phyloP scores from a whole-genome alignment of 2,329 filamentous ascomycete species.

The Penicillium sp. region DNA sequence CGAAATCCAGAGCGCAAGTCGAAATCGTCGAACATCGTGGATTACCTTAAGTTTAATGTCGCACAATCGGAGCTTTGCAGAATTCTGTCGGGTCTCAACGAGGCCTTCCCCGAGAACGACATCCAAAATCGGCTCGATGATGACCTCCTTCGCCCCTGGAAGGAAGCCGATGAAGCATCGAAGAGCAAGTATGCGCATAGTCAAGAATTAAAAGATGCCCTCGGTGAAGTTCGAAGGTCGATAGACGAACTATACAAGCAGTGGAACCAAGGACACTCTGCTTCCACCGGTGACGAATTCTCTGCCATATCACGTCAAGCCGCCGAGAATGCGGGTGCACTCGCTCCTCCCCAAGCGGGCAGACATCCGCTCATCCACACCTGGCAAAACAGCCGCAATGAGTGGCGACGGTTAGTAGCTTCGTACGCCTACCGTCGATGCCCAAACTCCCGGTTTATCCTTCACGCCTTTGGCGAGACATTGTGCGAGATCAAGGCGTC shows the following conservation, averaged over 20 bases:
- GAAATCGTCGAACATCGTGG: slow-evolving; percentile 40
- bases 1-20: slow-evolving; percentile 23
- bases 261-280: slow-evolving; percentile 17
- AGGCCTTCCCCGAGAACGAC: slow-evolving; percentile 22
- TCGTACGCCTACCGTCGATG: slow-evolving; percentile 34
- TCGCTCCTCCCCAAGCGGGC: slow-evolving; percentile 28
- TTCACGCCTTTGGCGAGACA: slow-evolving; percentile 33
- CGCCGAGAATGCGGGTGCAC: slow-evolving; percentile 25
- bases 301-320: slow-evolving; percentile 24
- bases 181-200: slow-evolving; percentile 12
- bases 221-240: slow-evolving; percentile 18
- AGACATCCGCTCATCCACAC: slow-evolving; percentile 33
- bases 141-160: slow-evolving; percentile 35
- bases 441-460: slow-evolving; percentile 21
- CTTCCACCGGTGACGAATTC: slow-evolving; percentile 15
- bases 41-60: slow-evolving; percentile 44
- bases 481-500: slow-evolving; percentile 33
- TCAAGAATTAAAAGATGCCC: slow-evolving; percentile 14
- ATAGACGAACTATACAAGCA: slow-evolving; percentile 17
- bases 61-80: slow-evolving; percentile 29
- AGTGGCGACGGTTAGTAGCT: slow-evolving; percentile 37
- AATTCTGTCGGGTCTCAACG: slow-evolving; percentile 32
- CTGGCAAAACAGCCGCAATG: slow-evolving; percentile 31
- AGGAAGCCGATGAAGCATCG: slow-evolving; percentile 20
- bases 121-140: slow-evolving; percentile 25